Conservation (phyloP, 2,329 filamentous ascomycete species). For the Fusarium pseudonygamai region DNA sequence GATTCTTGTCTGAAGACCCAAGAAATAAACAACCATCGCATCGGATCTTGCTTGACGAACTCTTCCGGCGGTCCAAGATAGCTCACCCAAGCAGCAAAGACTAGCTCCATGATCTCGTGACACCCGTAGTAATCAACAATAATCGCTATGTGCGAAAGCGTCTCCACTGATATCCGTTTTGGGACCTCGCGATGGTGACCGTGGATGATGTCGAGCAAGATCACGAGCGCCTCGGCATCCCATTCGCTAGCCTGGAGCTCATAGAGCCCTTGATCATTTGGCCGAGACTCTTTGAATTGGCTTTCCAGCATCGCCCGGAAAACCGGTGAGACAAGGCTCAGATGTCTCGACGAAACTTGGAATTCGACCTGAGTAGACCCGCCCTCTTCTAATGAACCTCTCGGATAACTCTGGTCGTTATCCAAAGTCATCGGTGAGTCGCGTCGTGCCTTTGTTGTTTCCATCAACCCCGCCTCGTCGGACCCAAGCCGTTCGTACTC, state of each 20-base stretch:
- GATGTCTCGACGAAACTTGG: constrained; percentile 22
- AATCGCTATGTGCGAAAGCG: constrained; percentile 41
- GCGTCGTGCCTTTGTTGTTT: constrained; percentile 4
- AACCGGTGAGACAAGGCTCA: constrained; percentile 25
- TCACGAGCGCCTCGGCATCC: constrained; percentile 43
- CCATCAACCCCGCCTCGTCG: constrained; percentile 5
- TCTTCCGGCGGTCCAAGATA: neutral
- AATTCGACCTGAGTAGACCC: constrained; percentile 6
- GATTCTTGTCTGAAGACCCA: constrained; percentile 14
- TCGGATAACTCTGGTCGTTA: constrained; percentile 10
- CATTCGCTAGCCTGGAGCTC: constrained; percentile 32
- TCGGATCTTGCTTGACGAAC: constrained; percentile 1
- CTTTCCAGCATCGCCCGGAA: constrained; percentile 27
- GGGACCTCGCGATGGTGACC: constrained; percentile 39
- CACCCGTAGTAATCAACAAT: constrained; percentile 47
- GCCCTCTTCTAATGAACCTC: neutral
- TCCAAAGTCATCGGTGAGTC: constrained; percentile 19
- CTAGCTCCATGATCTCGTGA: constrained; percentile 38
- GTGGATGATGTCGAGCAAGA: constrained; percentile 45
- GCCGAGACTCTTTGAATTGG: constrained; percentile 7
- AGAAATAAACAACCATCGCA: constrained; percentile 17
- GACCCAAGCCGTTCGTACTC: constrained; percentile 12
- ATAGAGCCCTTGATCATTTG: constrained; percentile 2
- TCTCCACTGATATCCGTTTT: constrained; percentile 28
- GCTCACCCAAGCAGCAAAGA: constrained; percentile 14